Evolutionary conservation across 345 rosid genomes (phyloP).

Genomic region (Fremontodendron californicum): DNA sequence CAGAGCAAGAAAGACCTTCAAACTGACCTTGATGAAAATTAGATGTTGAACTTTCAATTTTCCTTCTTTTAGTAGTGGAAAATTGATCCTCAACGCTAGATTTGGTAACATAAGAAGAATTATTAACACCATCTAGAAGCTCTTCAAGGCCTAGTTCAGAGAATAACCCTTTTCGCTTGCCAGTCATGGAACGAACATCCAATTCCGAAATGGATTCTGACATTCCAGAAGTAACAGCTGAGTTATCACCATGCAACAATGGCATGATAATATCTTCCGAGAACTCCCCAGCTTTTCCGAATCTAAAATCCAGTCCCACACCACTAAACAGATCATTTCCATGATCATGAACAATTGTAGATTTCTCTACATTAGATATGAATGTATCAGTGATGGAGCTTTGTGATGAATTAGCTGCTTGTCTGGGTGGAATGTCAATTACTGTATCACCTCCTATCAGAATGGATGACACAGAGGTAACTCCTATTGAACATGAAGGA

Average conservation of each 20-base stretch:
- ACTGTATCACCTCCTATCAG: conserved; percentile 20
- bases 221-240: conserved; percentile 13
- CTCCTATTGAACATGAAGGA: conserved; percentile 26
- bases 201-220: conserved; percentile 31
- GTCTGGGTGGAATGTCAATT: conserved; percentile 21
- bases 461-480: conserved; percentile 21
- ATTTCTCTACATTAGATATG: conserved; percentile 21
- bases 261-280: conserved; percentile 33
- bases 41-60: conserved; percentile 39
- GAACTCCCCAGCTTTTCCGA: conserved; percentile 19
- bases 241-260: conserved; percentile 2
- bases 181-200: conserved; percentile 27
- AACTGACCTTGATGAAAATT: conserved; percentile 24
- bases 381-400: conserved; percentile 22
- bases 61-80: conserved; percentile 44
- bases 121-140: conserved; percentile 42
- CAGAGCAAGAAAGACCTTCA: conserved; percentile 30
- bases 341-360: conserved; percentile 23
- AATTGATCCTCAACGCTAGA: conserved; percentile 33
- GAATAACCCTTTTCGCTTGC: conserved; percentile 57
- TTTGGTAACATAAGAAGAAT: conserved; percentile 30
- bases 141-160: conserved; percentile 73
- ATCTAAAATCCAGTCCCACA: conserved; percentile 32
- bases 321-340: conserved; percentile 48
- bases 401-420: conserved; percentile 21